Conservation (phyloP, 2,329 filamentous ascomycete species). For the Xylogone sp. region DNA sequence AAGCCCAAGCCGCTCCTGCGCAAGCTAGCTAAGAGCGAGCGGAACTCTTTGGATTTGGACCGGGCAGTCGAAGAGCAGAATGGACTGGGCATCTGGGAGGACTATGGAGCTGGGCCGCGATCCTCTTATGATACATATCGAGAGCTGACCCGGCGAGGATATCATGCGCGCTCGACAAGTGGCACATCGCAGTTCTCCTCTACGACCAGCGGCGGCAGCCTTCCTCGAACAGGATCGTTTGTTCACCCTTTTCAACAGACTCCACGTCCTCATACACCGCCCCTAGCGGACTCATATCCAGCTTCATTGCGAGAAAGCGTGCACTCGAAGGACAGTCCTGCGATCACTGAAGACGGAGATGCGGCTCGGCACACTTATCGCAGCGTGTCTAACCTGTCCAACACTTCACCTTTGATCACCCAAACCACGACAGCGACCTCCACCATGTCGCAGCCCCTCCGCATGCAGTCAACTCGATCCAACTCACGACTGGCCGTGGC, state of each 20-base stretch:
- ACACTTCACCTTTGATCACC: constrained; percentile 7
- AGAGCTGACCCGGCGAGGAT: constrained; percentile 18
- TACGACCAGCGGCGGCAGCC: constrained; percentile 48
- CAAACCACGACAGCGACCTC: constrained; percentile 14
- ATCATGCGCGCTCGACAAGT: constrained; percentile 55
- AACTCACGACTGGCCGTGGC: constrained; percentile 22
- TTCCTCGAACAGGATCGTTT: constrained; percentile 39
- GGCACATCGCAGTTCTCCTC: constrained; percentile 51
- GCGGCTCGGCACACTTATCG: constrained; percentile 17
- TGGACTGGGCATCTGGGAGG: constrained; percentile 32
- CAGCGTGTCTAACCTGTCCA: constrained; percentile 22
- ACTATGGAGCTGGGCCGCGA: constrained; percentile 23
- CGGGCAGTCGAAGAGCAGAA: constrained; percentile 55
- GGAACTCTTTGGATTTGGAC: constrained; percentile 60
- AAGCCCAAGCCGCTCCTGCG: constrained; percentile 57
- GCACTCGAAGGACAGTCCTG: constrained; percentile 33
- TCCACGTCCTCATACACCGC: constrained; percentile 57
- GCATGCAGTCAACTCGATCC: constrained; percentile 23
- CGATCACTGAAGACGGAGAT: constrained; percentile 26
- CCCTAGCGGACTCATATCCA: constrained; percentile 47
- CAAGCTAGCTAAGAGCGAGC: constrained; percentile 49
- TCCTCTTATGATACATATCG: constrained; percentile 20
- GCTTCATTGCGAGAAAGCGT: constrained; percentile 51
- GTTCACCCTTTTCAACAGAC: constrained; percentile 64
- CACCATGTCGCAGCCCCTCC: constrained; percentile 16